Conservation (phyloP, 768 basidiomycete genomes). For the Auricularia cornea region DNA sequence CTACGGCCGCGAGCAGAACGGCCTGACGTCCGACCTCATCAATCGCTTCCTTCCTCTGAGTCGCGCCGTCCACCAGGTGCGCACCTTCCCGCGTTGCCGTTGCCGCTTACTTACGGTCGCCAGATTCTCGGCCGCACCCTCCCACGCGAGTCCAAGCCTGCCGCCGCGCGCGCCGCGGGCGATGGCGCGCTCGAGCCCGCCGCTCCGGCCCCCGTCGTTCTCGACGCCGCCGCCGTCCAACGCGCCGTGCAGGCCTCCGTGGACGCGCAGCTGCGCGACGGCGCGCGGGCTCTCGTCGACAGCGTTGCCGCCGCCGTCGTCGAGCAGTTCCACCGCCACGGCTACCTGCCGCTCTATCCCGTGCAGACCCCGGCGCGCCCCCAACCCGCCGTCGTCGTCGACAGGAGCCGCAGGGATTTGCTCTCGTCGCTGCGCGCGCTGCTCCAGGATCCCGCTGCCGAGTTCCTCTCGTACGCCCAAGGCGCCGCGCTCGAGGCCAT, state of each 20-base stretch:
- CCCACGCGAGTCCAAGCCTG: slow-evolving; percentile 12
- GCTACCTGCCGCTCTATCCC: not conserved
- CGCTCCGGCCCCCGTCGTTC: no score
- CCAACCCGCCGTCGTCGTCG: not conserved
- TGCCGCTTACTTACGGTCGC: not conserved
- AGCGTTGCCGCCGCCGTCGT: no score
- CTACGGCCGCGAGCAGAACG: not conserved
- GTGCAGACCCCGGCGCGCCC: not conserved
- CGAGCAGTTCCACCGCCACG: no score
- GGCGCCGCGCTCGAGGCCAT: not conserved
- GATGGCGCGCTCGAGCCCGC: no score
- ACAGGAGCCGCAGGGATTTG: not conserved
- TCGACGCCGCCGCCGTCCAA: no score
- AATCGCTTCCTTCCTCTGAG: not conserved
- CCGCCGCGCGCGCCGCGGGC: not conserved
- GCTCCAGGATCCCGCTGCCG: not conserved
- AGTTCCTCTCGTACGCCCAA: not conserved
- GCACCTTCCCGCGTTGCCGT: not conserved
- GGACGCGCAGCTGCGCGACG: no score
- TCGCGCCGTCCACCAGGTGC: not conserved
- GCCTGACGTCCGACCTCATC: not conserved
- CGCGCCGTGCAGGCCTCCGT: no score
- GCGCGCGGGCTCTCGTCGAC: no score
- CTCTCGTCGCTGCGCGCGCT: not conserved
- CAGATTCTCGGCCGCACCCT: no score